Evolutionary conservation across 208 protist species (phyloP).

Genomic region (Vickermania spadyakhi): DNA sequence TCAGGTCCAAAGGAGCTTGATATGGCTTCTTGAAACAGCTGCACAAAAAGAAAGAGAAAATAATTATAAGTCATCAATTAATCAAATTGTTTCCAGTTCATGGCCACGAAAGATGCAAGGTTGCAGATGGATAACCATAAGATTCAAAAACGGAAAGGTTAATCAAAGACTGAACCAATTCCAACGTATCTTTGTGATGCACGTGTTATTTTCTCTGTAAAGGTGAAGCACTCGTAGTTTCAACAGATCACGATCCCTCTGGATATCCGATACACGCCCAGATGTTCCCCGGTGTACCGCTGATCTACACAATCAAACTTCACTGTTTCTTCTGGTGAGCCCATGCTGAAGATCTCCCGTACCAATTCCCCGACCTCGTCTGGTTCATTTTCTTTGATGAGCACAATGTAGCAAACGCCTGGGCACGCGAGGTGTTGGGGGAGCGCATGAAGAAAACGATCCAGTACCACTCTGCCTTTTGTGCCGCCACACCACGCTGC

Average conservation of each 20-base stretch:
- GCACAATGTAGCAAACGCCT: constrained; percentile 62
- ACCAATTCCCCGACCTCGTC: constrained; percentile 33
- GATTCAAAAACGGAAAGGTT: no score
- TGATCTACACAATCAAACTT: constrained; percentile 26
- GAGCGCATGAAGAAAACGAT: constrained; percentile 61
- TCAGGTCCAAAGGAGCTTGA: not conserved
- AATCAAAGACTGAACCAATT: no score
- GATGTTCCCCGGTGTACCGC: constrained; percentile 80
- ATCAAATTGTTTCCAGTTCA: no score
- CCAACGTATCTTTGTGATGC: no score
- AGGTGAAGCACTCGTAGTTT: no score
- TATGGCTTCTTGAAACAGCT: constrained; percentile 3
- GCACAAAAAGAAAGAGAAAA: constrained; percentile 7
- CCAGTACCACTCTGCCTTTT: constrained; percentile 68
- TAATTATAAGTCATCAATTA: no score
- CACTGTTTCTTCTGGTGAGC: constrained; percentile 7
- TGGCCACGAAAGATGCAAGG: no score
- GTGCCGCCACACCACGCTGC: constrained; percentile 84
- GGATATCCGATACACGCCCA: not conserved
- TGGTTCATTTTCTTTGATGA: constrained; percentile 76
- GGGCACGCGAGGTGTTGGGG: constrained; percentile 26
- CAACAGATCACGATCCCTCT: no score
- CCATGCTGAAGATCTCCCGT: constrained; percentile 27
- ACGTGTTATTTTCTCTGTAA: no score
- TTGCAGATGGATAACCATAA: no score